Evolutionary conservation across 495 filamentous ascomycete species (phyloP), one percentile per base, ranked within the genome.

Genomic region (Letharia lupina): DNA sequence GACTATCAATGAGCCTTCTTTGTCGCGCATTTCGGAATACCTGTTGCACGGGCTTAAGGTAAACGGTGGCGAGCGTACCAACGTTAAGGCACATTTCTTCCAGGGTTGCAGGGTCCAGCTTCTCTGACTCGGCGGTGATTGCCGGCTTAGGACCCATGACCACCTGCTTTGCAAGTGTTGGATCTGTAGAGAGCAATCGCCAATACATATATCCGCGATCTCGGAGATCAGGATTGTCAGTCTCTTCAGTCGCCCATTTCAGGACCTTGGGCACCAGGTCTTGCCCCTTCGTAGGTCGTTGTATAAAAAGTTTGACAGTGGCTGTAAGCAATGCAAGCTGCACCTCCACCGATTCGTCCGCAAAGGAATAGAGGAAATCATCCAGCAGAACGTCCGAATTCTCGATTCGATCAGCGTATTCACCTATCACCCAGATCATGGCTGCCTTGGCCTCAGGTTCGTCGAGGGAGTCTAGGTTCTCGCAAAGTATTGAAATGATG

Each of bases 131-230:
- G 56, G 94, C 94, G 4, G 91, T 97, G 79, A 98, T 98, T 48
- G 94, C 85, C 2, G 94, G 94, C 74, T 98, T 98, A 70, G 95
- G 88, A 67, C 93, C 93, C 93, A 98, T 96, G 68, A 99, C 91
- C 63, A 99, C 83, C 65, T 85, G 80, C 72, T 91, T 93, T 12
- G 94, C 94, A 0, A 87, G 85, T 23, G 89, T 85, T 64, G 95
- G 92, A 76, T 97, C 92, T 4, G 90, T 91, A n/a, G 92, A 96
- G 5, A 99, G 83, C 31, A 99, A 83, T 11, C 94, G 88, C 94
- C 94, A 99, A 79, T 99, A 99, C 91, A 99, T 97, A 79, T 96
- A 98, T 15, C 94, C 94, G 67, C 94, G 82, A 73, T 99, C 94
- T 54, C 94, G 84, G 41, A 99, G 85, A 73, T 99, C 94, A 0